Base-by-base conservation (phyloP, 257 asterid genomes). In the Pogostemon cablin region DNA sequence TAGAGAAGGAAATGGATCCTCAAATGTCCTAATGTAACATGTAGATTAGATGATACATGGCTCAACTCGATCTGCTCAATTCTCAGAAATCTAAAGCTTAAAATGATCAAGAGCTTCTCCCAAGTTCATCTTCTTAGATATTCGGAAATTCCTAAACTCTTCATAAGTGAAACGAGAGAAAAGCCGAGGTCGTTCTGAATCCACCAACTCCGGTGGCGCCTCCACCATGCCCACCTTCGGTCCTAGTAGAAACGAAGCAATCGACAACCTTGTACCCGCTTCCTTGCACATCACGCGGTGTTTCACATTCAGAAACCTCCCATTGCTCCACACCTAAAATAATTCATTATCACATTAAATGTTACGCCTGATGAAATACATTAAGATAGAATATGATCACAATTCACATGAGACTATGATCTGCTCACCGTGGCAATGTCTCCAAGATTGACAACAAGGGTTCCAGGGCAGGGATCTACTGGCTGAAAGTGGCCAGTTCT, bases 391-490 rank as follows among this genome's bases (percentile, higher is more conserved):
- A 25, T 0, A 25, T 25, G 32, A 25, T 25, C 32, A 25, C 32
- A 25, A 25, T 25, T 25, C 32, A 25, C 32, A 25, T 4, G 4
- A 56, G 56, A 56, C 42, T 25, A 34, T 47, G 1, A 47, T 47
- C 11, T 7, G 57, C 82, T 75, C 65, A 83, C 90, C 0, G 84
- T 34, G 8, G 87, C 96, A 12, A 78, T 78, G 57, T 90, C 97
- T 63, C 97, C 96, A 11, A 90, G 81, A 72, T 85, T 82, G 75
- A 88, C 83, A 37, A 86, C 69, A 56, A 90, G 87, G 48, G 89
- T 81, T 15, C 90, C 86, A 0, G 90, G 90, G 62, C 72, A 75
- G 0, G 95, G 96, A 75, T 88, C 85, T 44, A 88, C 82, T 0
- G 87, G 72, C 71, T 69, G 72, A 34, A 81, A 88, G 11, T 79